Percentiles rank a stretch among this genome's conserved stretches.
Conservation (phyloP, 202 grass and related monocot species). For the Panicum hallii region DNA sequence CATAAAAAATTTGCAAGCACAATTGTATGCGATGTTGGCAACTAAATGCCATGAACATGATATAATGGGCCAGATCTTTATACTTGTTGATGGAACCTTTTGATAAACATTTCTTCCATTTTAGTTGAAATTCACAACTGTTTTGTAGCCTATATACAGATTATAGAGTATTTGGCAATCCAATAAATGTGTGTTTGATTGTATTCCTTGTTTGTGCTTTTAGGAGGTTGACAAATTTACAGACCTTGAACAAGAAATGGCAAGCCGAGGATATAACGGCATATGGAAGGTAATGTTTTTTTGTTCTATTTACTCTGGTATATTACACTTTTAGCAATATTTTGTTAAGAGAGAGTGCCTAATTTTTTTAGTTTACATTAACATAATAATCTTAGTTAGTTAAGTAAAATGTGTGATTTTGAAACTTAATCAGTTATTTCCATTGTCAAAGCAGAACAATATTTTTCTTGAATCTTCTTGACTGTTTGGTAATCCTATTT, state of each 20-base stretch:
- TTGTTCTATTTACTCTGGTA: constrained; percentile 15
- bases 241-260: constrained; percentile 75
- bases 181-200: constrained; percentile 32
- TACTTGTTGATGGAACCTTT: constrained; percentile 14
- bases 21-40: constrained; percentile 22
- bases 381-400: constrained; percentile 28
- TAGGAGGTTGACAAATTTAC: constrained; percentile 98
- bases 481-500: constrained; percentile 34
- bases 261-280: constrained; percentile 64
- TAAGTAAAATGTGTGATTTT: neutral
- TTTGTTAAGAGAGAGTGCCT: constrained; percentile 13
- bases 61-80: constrained; percentile 23
- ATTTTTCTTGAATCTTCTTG: constrained; percentile 39
- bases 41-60: constrained; percentile 14
- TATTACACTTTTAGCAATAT: neutral
- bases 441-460: constrained; percentile 13
- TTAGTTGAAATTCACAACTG: neutral
- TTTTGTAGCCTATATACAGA: neutral
- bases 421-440: constrained; percentile 19
- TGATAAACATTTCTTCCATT: neutral
- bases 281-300: constrained; percentile 80
- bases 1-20: neutral
- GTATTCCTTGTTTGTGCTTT: constrained; percentile 48
- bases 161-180: neutral
- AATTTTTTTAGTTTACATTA: constrained; percentile 23